Percentiles rank a stretch among this genome's conserved stretches.
Conservation (phyloP, 192 early-diverging fungal genomes). For the Obelidium mucronatum region DNA sequence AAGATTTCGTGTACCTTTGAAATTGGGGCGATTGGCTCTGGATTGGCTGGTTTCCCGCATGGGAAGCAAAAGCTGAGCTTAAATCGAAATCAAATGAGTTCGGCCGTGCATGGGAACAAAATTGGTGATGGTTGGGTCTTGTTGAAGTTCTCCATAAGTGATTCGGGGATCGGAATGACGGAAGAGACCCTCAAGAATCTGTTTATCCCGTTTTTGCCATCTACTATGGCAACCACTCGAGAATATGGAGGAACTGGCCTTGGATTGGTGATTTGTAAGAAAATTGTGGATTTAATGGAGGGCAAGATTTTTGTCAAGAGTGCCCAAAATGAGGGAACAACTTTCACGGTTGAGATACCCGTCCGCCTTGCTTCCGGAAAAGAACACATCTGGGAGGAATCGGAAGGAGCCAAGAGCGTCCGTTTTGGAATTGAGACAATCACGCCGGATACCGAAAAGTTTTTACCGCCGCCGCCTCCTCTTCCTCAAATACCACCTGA, state of each 20-base stretch:
- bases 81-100: too few relatives aligned
- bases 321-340: constrained; percentile 6
- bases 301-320: constrained; percentile 22
- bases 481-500: too few relatives aligned
- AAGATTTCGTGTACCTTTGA: not conserved
- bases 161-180: constrained; percentile 15
- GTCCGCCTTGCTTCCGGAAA: too few relatives aligned
- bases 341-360: constrained; percentile 19
- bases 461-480: too few relatives aligned
- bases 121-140: not conserved
- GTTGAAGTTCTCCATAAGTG: not conserved
- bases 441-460: too few relatives aligned
- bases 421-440: too few relatives aligned
- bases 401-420: too few relatives aligned
- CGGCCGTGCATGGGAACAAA: too few relatives aligned
- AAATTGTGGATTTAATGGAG: constrained; percentile 56
- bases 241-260: constrained; percentile 89
- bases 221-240: not conserved
- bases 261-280: constrained; percentile 83
- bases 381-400: too few relatives aligned
- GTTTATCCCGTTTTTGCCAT: constrained; percentile 13
- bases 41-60: too few relatives aligned
- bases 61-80: too few relatives aligned
- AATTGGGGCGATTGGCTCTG: too few relatives aligned
- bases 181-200: constrained; percentile 1